A percentile compares a stretch with the other conserved stretches of the same genome.
Conservation (phyloP, 139 green algal genomes). For the Bryopsis sp. region DNA sequence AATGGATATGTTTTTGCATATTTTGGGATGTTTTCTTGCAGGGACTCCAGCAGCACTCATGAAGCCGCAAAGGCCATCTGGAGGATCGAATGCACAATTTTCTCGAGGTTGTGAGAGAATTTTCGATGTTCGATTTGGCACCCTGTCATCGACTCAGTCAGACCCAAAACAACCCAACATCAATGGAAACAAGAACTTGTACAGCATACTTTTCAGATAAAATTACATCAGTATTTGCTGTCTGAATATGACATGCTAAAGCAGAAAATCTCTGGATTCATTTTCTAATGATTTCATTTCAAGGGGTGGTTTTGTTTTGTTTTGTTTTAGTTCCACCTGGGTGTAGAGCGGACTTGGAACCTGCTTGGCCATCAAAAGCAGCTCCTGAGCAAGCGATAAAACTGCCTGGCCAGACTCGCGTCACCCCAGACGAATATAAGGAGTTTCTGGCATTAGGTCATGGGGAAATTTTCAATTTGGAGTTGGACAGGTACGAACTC, state of each 20-base stretch:
- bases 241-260: not conserved
- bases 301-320: too few relatives aligned
- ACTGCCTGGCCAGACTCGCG: conserved; percentile 70
- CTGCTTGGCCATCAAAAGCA: conserved; percentile 48
- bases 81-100: too few relatives aligned
- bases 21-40: not conserved
- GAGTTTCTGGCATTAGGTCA: conserved; percentile 82
- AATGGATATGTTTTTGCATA: not conserved
- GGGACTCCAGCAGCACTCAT: too few relatives aligned
- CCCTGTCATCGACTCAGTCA: not conserved
- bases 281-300: too few relatives aligned
- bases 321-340: not conserved
- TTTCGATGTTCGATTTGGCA: too few relatives aligned
- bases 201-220: not conserved
- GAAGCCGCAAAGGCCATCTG: too few relatives aligned
- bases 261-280: too few relatives aligned
- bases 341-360: conserved; percentile 24
- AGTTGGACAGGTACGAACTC: conserved; percentile 57
- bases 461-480: conserved; percentile 77
- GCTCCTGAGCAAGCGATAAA: conserved; percentile 49
- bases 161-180: not conserved
- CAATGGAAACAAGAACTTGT: not conserved
- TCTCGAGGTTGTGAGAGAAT: too few relatives aligned
- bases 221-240: not conserved
- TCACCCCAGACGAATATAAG: conserved; percentile 77